Evolutionary conservation across 1,284 basidiomycete genomes (phyloP).

Genomic region (Spongispora temasekensis): DNA sequence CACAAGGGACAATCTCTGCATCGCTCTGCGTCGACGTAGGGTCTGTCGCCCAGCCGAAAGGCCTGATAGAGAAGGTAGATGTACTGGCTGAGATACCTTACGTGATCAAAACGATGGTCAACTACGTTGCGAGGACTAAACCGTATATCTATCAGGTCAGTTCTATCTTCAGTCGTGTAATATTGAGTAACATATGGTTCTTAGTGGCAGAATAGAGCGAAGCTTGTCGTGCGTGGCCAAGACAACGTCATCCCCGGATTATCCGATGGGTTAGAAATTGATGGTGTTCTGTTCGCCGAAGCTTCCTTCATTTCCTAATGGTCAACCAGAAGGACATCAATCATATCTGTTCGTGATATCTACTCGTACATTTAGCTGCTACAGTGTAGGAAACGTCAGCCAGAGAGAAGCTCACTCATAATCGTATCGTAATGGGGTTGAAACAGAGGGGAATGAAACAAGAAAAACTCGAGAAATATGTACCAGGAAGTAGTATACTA

Average conservation of each 20-base stretch:
- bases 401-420: slow-evolving; percentile 1
- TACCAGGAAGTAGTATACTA: background rate
- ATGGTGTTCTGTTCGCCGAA: slow-evolving; percentile 84
- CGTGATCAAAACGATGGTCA: slow-evolving; percentile 86
- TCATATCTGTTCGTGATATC: background rate
- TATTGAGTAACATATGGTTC: background rate
- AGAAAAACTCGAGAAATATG: background rate
- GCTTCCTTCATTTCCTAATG: slow-evolving; percentile 84
- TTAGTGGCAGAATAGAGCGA: slow-evolving; percentile 82
- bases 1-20: slow-evolving; percentile 58
- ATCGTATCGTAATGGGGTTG: background rate
- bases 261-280: slow-evolving; percentile 52
- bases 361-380: slow-evolving; percentile 14
- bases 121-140: slow-evolving; percentile 89
- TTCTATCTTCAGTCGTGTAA: background rate
- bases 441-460: background rate
- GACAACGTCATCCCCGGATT: slow-evolving; percentile 49
- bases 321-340: background rate
- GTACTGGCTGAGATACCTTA: slow-evolving; percentile 95
- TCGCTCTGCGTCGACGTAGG: slow-evolving; percentile 63
- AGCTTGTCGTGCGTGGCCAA: slow-evolving; percentile 67
- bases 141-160: slow-evolving; percentile 89
- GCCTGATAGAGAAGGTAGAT: slow-evolving; percentile 96
- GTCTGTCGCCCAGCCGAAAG: slow-evolving; percentile 53
- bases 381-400: background rate